A percentile compares a stretch with the other conserved stretches of the same genome.
These are phyloP conservation scores for Aspergillus aculeatus DNA, from an alignment of 2,329 filamentous ascomycete genomes.

Conservation along the genomic window DNA sequence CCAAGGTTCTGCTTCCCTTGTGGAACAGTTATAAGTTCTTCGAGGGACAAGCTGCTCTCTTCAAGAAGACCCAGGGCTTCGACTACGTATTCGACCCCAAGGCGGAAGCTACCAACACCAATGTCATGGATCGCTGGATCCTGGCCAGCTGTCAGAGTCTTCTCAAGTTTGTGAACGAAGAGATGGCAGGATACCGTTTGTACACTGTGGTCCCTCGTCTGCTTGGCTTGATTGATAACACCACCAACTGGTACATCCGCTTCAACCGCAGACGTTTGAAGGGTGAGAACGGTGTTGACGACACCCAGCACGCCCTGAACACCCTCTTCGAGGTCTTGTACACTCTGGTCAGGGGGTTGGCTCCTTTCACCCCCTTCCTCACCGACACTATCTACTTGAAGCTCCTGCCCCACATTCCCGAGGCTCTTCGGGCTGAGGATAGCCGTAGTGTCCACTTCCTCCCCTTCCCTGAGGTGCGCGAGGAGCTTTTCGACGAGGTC, in stretches of 20 bases:
- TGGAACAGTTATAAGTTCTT: constrained; percentile 99
- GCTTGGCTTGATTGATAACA: constrained; percentile 82
- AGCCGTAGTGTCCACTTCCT: constrained; percentile 89
- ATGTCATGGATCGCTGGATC: constrained; percentile 97
- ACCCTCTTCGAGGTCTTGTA: constrained; percentile 91
- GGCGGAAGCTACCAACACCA: constrained; percentile 73
- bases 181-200: constrained; percentile 78
- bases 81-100: constrained; percentile 77
- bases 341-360: constrained; percentile 81
- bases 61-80: constrained; percentile 79
- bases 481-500: constrained; percentile 81
- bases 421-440: constrained; percentile 68
- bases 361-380: constrained; percentile 93
- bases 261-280: constrained; percentile 91
- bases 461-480: constrained; percentile 79
- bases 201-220: constrained; percentile 91
- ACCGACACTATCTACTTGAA: constrained; percentile 91
- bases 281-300: constrained; percentile 80
- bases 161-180: constrained; percentile 84
- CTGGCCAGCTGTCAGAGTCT: constrained; percentile 88
- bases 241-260: constrained; percentile 98
- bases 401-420: constrained; percentile 77
- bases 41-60: constrained; percentile 76
- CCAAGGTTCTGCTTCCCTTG: constrained; percentile 82
- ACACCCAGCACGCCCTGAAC: constrained; percentile 87